Percentiles rank a stretch among this genome's conserved stretches.
These are phyloP conservation scores for Neophaeococcomyces aloes DNA, from an alignment of 2,329 filamentous ascomycete genomes.

Conservation along the genomic window DNA sequence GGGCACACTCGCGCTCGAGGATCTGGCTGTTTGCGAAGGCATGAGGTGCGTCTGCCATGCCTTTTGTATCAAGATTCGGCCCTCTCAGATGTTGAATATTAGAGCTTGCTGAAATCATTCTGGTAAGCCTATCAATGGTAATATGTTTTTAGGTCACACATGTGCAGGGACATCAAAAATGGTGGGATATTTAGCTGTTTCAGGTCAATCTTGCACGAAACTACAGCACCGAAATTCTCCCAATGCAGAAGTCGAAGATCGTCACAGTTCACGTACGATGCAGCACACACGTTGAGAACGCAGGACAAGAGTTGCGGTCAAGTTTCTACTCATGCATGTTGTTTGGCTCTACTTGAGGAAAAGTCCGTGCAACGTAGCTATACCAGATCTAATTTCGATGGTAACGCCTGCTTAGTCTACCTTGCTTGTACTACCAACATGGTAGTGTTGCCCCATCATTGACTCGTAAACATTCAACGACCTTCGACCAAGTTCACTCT, in stretches of 20 bases:
- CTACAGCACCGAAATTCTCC: too few species aligned
- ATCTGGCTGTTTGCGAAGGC: background rate
- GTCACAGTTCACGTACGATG: background rate
- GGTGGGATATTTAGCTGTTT: constrained; percentile 1
- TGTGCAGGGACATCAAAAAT: background rate
- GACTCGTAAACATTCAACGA: background rate
- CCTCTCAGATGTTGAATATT: background rate
- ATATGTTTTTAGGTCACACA: background rate
- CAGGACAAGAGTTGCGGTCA: background rate
- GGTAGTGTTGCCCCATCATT: background rate
- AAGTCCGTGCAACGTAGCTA: constrained; percentile 6
- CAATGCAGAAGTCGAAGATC: background rate
- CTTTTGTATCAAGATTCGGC: background rate
- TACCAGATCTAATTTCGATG: constrained; percentile 1
- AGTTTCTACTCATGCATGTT: background rate
- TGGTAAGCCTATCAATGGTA: background rate
- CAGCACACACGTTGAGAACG: background rate
- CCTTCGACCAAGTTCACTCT: constrained; percentile 46
- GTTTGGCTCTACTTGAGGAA: constrained; percentile 1
- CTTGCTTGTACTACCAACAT: background rate
- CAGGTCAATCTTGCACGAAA: background rate
- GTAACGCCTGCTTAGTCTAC: background rate
- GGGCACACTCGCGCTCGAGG: background rate
- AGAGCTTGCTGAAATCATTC: background rate
- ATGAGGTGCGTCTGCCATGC: background rate